phyloP scores from a whole-genome alignment of 352 stramenopile species.

The Phytopythium litorale region DNA sequence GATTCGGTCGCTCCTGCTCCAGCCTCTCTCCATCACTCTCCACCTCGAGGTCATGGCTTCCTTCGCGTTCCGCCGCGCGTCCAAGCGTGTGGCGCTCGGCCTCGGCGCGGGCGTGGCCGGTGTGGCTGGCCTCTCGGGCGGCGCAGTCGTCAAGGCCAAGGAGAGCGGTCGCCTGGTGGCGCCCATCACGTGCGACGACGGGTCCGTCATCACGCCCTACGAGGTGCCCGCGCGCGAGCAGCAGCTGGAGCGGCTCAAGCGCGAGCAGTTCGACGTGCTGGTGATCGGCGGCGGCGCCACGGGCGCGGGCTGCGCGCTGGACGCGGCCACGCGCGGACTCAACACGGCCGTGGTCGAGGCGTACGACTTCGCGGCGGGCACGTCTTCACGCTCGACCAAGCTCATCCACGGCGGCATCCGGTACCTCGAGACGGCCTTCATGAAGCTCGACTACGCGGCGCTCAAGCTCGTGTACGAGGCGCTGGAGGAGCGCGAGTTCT shows the following conservation, averaged over 20 bases:
- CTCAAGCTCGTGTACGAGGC: conserved; percentile 93
- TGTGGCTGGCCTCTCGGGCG: conserved; percentile 49
- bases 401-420: conserved; percentile 95
- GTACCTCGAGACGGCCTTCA: conserved; percentile 95
- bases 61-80: conserved; percentile 51
- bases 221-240: conserved; percentile 63
- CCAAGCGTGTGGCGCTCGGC: conserved; percentile 49
- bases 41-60: conserved; percentile 38
- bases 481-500: conserved; percentile 91
- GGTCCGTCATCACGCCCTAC: conserved; percentile 80
- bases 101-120: conserved; percentile 44
- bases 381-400: conserved; percentile 92
- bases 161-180: conserved; percentile 56
- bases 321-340: conserved; percentile 90
- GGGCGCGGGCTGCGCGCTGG: conserved; percentile 88
- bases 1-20: conserved; percentile 23
- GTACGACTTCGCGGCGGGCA: conserved; percentile 91
- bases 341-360: conserved; percentile 92
- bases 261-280: conserved; percentile 92
- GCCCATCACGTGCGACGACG: conserved; percentile 81
- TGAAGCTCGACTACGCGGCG: conserved; percentile 87
- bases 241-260: conserved; percentile 81
- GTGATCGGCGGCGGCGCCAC: conserved; percentile 93
- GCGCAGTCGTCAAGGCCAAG: conserved; percentile 69
- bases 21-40: neutral